Evolutionary conservation across 2,329 filamentous ascomycete genomes (phyloP), one percentile per base, ranked within the genome.

Genomic region (Trichoderma semiorbis): DNA sequence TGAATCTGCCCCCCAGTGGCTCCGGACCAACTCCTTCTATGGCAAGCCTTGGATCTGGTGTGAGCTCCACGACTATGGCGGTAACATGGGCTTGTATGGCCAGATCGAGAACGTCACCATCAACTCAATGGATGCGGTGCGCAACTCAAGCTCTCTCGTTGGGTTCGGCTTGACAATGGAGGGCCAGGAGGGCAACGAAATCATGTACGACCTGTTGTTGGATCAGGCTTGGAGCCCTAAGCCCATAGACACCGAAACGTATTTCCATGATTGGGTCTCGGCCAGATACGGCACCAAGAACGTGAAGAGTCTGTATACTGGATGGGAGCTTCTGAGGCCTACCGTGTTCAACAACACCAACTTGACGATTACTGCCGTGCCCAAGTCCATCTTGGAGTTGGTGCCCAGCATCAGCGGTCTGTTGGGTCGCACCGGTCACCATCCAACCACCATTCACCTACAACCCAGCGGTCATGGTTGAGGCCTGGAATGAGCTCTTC

Each of bases 31-130:
- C 18, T 84, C 82, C 0, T 88, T 86, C 75, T 84, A 82, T 72
- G 85, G 85, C 21, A 86, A 86, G 74, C 83, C 84, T 0, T 88
- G 85, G 85, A 83, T 87, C 43, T 87, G 86, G 86, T 87, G 85
- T 74, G 79, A 87, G 74, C 76, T 88, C 7, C 86, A 87, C 73
- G 81, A 82, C 72, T 87, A 84, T 72, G 85, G 85, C 7, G 84
- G 83, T 18, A 86, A 84, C 74, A 81, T 83, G 79, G 85, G 84
- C 0, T 73, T 87, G 1, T 86, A 87, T 72, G 85, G 85, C 1
- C 85, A 87, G 72, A 79, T 87, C 18, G 77, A 81, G 69, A 86
- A 86, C 50, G 74, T 87, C 7, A 87, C 85, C 0, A 77, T 81
- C 50, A 83, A 84, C 71, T 80, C 84, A 0, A 81, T 85, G n/a